Conservation (phyloP, 208 protist species). For the Leishmania guyanensis region DNA sequence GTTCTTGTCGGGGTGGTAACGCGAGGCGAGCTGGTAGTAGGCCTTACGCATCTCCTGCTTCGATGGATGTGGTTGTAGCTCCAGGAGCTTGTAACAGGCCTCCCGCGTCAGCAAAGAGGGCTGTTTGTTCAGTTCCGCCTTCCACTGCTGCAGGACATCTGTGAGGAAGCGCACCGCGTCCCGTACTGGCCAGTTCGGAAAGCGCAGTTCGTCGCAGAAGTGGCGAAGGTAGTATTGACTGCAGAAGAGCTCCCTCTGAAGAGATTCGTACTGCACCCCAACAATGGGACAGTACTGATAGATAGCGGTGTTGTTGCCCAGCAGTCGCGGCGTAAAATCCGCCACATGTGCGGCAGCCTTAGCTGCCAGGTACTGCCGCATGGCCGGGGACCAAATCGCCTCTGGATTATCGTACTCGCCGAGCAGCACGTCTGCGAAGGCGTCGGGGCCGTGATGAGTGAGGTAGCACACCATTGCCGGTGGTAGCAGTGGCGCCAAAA, state of each 20-base stretch:
- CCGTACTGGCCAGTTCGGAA: slow-evolving; percentile 93
- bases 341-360: slow-evolving; percentile 92
- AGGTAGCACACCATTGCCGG: slow-evolving; percentile 95
- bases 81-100: slow-evolving; percentile 71
- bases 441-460: slow-evolving; percentile 88
- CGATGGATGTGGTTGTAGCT: slow-evolving; percentile 43
- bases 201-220: slow-evolving; percentile 90
- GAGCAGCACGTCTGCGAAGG: slow-evolving; percentile 93
- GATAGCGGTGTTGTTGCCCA: slow-evolving; percentile 84
- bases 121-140: slow-evolving; percentile 85
- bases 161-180: slow-evolving; percentile 86
- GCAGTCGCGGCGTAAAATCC: slow-evolving; percentile 93
- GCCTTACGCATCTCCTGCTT: slow-evolving; percentile 86
- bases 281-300: slow-evolving; percentile 95
- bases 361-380: slow-evolving; percentile 90
- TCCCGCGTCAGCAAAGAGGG: slow-evolving; percentile 69
- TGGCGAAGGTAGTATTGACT: slow-evolving; percentile 94
- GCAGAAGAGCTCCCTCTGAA: slow-evolving; percentile 95
- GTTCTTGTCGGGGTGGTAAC: slow-evolving; percentile 97
- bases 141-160: slow-evolving; percentile 88
- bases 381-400: slow-evolving; percentile 93
- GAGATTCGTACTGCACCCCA: slow-evolving; percentile 79
- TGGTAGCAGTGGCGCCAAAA: slow-evolving; percentile 90
- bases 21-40: slow-evolving; percentile 92
- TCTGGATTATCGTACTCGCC: slow-evolving; percentile 95